Evolutionary conservation across 2,329 filamentous ascomycete species (phyloP), one percentile per base, ranked within the genome.

Genomic region (Claviceps paspali): DNA sequence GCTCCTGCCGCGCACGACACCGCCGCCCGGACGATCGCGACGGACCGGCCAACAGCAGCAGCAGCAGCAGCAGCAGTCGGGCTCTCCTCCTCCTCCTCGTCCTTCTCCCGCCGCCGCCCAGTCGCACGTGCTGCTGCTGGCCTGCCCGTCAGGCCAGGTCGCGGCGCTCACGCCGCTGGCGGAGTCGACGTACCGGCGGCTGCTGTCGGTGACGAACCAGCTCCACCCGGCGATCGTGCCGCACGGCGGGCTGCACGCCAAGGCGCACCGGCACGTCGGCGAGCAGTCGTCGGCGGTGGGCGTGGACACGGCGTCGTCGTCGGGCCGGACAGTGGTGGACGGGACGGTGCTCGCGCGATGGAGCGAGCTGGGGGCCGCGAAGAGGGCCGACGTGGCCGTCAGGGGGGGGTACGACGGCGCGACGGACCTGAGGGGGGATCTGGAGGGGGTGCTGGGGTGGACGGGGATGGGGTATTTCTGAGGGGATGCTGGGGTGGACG

Each of bases 191-290:
- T 96, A 96, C 59, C 79, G 91, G 2, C 79, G 87, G 0, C 70
- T 98, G 3, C 78, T 78, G 4, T 84, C 83, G 2, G 66, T 98
- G 4, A 74, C 87, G 33, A 82, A 79, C 4, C 86, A 92, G 52
- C 67, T 98, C 2, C 68, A 78, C 7, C 82, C 77, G 24, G 76
- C 79, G 0, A 70, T 95, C 6, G 77, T 83, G 30, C 78, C 86
- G 44, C 63, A 81, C 4, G 83, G 78, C 6, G 85, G 83, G 0
- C 65, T 95, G 35, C 96, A 96, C 57, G 81, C 85, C 2, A 76
- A 82, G 38, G 83, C 78, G 0, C 83, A 88, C 59, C 71, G 91
- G 11, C 64, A 64, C 33, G 73, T 49, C 12, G 14, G 24, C 29
- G 68, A 47, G 8, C 27, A 55, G 59, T 45, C 67, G 9, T 36